These are phyloP conservation scores for Berberis thunbergii DNA, from an alignment of 164 flowering plant species.

Conservation along the genomic window DNA sequence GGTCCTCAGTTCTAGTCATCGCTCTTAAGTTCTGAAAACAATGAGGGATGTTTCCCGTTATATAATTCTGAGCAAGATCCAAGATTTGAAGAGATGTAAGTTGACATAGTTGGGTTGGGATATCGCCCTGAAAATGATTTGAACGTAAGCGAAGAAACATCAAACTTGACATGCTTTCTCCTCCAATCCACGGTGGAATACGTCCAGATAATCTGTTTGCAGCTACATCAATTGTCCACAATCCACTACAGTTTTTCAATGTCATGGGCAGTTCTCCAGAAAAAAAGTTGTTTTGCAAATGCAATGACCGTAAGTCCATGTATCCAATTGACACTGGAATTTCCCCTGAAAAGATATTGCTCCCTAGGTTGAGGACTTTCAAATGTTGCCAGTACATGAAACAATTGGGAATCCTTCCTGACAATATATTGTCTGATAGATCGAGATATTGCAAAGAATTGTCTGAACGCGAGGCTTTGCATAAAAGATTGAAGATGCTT, in stretches of 20 bases:
- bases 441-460: not conserved
- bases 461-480: not conserved
- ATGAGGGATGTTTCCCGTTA: constrained; percentile 4
- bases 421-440: constrained; percentile 1
- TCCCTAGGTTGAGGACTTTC: not conserved
- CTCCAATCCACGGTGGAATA: not conserved
- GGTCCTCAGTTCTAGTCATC: not conserved
- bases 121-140: not conserved
- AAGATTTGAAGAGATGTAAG: constrained; percentile 2
- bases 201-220: not conserved
- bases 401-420: constrained; percentile 5
- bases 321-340: not conserved
- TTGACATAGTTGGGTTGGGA: not conserved
- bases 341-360: not conserved
- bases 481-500: not conserved
- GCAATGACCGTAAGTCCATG: not conserved
- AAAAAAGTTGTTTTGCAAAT: not conserved
- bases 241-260: not conserved
- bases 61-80: constrained; percentile 5
- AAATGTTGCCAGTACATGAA: not conserved
- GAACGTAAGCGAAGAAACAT: not conserved
- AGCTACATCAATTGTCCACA: not conserved
- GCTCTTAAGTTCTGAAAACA: constrained; percentile 1
- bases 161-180: not conserved
- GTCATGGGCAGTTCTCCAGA: not conserved